phyloP scores from a whole-genome alignment of 2,329 filamentous ascomycete genomes.

The Xylaria sp. region DNA sequence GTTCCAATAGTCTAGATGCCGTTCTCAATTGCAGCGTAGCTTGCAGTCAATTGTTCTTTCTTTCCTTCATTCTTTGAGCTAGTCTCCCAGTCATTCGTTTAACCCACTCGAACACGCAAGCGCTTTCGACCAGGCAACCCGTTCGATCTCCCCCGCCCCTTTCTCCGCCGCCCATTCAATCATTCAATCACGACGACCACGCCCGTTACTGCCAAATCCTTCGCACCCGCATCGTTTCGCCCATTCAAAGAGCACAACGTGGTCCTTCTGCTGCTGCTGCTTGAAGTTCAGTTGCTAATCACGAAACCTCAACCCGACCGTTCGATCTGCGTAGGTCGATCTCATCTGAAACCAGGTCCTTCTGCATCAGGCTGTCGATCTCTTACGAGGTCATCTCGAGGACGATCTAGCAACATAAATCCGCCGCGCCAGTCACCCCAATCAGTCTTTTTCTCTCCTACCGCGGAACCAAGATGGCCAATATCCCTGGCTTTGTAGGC shows the following conservation, averaged over 20 bases:
- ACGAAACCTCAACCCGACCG: constrained; percentile 19
- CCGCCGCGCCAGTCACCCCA: constrained; percentile 1
- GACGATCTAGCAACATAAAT: constrained; percentile 8
- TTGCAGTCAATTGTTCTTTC: constrained; percentile 34
- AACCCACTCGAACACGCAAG: constrained; percentile 24
- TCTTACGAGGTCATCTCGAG: constrained; percentile 9
- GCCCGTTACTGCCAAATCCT: constrained; percentile 2
- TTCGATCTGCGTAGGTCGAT: constrained; percentile 29
- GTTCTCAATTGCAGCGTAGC: constrained; percentile 32
- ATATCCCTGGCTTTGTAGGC: constrained; percentile 34
- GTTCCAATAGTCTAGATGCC: constrained; percentile 29
- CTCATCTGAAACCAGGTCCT: constrained; percentile 22
- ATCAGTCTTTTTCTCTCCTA: background rate
- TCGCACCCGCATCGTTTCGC: constrained; percentile 2
- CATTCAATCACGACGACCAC: constrained; percentile 13
- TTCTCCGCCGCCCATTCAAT: constrained; percentile 15
- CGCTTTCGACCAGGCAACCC: constrained; percentile 10
- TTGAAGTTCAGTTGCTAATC: constrained; percentile 21
- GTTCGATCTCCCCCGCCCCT: constrained; percentile 18
- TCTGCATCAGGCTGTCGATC: constrained; percentile 25
- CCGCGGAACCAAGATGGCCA: constrained; percentile 29
- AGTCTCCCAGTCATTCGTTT: constrained; percentile 54
- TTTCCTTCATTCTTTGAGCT: constrained; percentile 46
- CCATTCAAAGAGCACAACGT: background rate
- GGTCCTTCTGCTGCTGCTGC: constrained; percentile 4